Conservation (phyloP, 1,284 basidiomycete genomes). For the Leccinum fuscescens region DNA sequence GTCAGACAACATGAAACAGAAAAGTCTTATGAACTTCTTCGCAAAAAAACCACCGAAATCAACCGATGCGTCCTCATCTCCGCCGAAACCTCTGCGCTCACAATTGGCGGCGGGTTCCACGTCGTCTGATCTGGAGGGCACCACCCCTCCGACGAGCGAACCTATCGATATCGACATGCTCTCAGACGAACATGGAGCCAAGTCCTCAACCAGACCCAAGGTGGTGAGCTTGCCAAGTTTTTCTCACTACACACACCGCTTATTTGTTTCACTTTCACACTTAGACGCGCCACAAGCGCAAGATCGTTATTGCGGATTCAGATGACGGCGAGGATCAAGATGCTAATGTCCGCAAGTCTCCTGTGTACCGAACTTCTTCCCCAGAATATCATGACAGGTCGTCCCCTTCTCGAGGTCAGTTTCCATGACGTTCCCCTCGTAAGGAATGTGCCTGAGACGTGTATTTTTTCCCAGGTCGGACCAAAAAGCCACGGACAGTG, state of each 20-base stretch:
- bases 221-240: conserved; percentile 14
- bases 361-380: conserved; percentile 27
- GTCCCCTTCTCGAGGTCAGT: conserved; percentile 31
- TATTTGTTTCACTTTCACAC: background rate
- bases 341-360: conserved; percentile 13
- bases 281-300: conserved; percentile 55
- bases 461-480: conserved; percentile 26
- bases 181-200: conserved; percentile 45
- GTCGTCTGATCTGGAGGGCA: conserved; percentile 51
- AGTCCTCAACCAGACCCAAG: conserved; percentile 11
- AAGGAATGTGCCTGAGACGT: conserved; percentile 12
- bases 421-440: conserved; percentile 19
- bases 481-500: conserved; percentile 54
- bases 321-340: conserved; percentile 59
- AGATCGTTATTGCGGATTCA: conserved; percentile 65
- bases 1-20: conserved; percentile 60
- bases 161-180: conserved; percentile 72
- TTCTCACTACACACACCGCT: background rate
- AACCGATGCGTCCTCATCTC: conserved; percentile 27
- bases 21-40: conserved; percentile 72
- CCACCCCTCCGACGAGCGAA: conserved; percentile 69
- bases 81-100: conserved; percentile 23
- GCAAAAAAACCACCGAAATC: conserved; percentile 41
- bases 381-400: conserved; percentile 22
- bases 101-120: conserved; percentile 41